phyloP scores from a whole-genome alignment of 371 early-diverging fungal genomes.

The Mucor ambiguus region DNA sequence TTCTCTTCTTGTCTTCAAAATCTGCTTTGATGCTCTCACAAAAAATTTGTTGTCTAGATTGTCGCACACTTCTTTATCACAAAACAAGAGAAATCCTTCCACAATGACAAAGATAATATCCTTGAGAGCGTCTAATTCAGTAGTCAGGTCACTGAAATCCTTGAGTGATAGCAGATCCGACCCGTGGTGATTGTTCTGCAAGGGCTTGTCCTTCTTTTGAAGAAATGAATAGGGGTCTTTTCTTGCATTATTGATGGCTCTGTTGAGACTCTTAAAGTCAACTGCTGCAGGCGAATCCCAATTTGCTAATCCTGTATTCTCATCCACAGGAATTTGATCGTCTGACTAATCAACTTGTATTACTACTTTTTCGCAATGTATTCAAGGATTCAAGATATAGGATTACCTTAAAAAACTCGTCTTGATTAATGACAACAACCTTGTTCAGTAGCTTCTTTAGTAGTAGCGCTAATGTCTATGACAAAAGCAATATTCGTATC shows the following conservation, averaged over 20 bases:
- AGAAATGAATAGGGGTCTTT: constrained; percentile 20
- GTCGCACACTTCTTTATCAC: constrained; percentile 35
- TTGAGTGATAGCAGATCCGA: background rate
- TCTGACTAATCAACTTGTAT: constrained; percentile 39
- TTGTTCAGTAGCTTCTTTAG: constrained; percentile 60
- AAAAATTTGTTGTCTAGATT: constrained; percentile 65
- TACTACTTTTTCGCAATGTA: background rate
- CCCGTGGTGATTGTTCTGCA: constrained; percentile 29
- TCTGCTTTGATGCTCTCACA: constrained; percentile 54
- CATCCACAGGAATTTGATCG: constrained; percentile 63
- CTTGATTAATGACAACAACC: constrained; percentile 71
- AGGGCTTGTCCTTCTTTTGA: constrained; percentile 18
- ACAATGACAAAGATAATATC: constrained; percentile 56
- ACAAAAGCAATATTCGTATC: background rate
- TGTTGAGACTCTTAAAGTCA: constrained; percentile 40
- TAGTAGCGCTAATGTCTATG: constrained; percentile 57
- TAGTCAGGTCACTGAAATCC: background rate
- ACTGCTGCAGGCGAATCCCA: constrained; percentile 84
- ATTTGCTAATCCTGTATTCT: constrained; percentile 59
- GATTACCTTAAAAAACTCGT: constrained; percentile 70
- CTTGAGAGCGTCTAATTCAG: constrained; percentile 2
- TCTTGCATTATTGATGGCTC: constrained; percentile 35
- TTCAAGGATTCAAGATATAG: background rate
- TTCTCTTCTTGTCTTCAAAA: constrained; percentile 64
- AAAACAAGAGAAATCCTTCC: constrained; percentile 78